Evolutionary conservation across 164 flowering plant species (phyloP).

Genomic region (Aristolochia californica): DNA sequence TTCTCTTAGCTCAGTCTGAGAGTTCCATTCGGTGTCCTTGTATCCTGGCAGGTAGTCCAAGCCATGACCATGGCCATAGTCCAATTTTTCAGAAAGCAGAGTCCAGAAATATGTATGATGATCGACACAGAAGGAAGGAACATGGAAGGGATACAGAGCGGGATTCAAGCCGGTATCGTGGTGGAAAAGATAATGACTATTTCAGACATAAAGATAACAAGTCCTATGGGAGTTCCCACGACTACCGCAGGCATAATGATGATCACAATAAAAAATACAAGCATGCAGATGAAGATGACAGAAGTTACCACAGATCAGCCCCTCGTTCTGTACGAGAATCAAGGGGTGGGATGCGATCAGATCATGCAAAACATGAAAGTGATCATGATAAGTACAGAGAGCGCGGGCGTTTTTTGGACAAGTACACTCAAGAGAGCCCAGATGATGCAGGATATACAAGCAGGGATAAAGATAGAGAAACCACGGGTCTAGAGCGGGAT

Average conservation of each 20-base stretch:
- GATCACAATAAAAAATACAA: conserved; percentile 34
- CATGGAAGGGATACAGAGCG: conserved; percentile 29
- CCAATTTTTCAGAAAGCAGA: conserved; percentile 32
- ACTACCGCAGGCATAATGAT: conserved; percentile 37
- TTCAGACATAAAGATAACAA: conserved; percentile 39
- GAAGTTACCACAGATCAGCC: conserved; percentile 29
- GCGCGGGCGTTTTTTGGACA: conserved; percentile 26
- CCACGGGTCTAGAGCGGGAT: conserved; percentile 22
- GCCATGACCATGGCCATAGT: conserved; percentile 25
- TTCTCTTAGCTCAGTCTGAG: no score
- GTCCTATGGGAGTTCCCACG: conserved; percentile 38
- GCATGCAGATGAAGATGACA: conserved; percentile 39
- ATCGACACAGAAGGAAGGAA: conserved; percentile 27
- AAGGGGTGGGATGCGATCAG: conserved; percentile 26
- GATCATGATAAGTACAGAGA: conserved; percentile 44
- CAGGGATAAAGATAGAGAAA: conserved; percentile 42
- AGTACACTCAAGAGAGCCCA: conserved; percentile 35
- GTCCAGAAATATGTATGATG: conserved; percentile 20
- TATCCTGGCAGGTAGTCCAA: conserved; percentile 45
- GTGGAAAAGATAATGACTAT: conserved; percentile 33
- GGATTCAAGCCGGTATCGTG: conserved; percentile 29
- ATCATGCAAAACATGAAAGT: conserved; percentile 27
- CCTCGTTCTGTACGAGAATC: conserved; percentile 40
- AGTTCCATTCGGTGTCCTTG: conserved; percentile 5
- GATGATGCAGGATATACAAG: conserved; percentile 33